Conservation (phyloP, 2,329 filamentous ascomycete genomes). For the Elsinoe australis region DNA sequence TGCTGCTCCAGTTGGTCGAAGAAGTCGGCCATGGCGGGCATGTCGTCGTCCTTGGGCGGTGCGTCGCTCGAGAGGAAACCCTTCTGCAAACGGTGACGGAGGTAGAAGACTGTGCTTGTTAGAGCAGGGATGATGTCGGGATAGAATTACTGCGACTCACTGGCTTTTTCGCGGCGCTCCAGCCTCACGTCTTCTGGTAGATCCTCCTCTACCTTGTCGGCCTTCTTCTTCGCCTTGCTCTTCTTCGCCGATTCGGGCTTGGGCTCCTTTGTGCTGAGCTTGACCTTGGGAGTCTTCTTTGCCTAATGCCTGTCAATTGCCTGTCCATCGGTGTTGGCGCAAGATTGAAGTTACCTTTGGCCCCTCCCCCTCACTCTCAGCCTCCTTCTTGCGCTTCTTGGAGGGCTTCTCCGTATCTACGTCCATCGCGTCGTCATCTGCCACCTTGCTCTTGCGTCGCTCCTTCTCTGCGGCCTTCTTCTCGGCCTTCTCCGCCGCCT, state of each 20-base stretch:
- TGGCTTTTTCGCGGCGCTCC: slow-evolving; percentile 52
- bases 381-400: slow-evolving; percentile 77
- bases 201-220: slow-evolving; percentile 38
- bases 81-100: slow-evolving; percentile 91
- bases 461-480: slow-evolving; percentile 46
- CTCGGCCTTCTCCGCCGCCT: slow-evolving; percentile 39
- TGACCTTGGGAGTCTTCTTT: slow-evolving; percentile 45
- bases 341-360: slow-evolving; percentile 42
- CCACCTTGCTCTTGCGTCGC: slow-evolving; percentile 37
- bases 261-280: slow-evolving; percentile 39
- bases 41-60: slow-evolving; percentile 77
- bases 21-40: slow-evolving; percentile 69
- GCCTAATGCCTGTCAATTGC: slow-evolving; percentile 33
- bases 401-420: slow-evolving; percentile 48
- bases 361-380: slow-evolving; percentile 61
- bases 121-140: background rate
- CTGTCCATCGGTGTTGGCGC: background rate
- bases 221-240: slow-evolving; percentile 28
- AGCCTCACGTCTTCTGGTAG: slow-evolving; percentile 49
- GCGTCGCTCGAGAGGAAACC: slow-evolving; percentile 80
- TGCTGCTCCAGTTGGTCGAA: slow-evolving; percentile 73
- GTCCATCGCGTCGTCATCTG: slow-evolving; percentile 29
- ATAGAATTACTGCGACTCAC: no score
- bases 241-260: slow-evolving; percentile 26
- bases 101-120: slow-evolving; percentile 61